phyloP scores from a whole-genome alignment of 257 asterid species.

The Osmanthus fragrans region DNA sequence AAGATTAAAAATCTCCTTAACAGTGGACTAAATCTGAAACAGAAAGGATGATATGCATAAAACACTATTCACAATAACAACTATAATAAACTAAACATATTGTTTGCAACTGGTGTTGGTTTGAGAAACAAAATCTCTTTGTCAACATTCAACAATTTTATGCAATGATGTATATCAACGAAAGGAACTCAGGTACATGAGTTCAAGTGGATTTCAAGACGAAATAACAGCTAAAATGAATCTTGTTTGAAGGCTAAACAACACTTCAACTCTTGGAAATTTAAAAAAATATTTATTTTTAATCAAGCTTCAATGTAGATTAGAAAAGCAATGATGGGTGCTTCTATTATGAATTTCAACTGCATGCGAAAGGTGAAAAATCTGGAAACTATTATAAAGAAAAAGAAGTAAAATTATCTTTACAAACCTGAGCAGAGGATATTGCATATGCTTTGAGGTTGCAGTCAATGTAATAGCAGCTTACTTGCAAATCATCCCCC shows the following conservation, averaged over 20 bases:
- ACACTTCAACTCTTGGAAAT: not conserved
- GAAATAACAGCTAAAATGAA: not conserved
- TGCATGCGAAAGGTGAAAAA: not conserved
- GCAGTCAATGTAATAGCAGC: slow-evolving; percentile 78
- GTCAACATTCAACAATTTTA: not conserved
- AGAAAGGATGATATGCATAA: not conserved
- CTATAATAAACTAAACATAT: not conserved
- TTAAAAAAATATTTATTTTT: not conserved
- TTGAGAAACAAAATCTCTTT: not conserved
- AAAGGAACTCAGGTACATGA: not conserved
- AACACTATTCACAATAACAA: not conserved
- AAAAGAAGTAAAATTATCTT: slow-evolving; percentile 7
- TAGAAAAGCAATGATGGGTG: not conserved
- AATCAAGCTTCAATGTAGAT: not conserved
- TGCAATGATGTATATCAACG: not conserved
- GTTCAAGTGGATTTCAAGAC: not conserved
- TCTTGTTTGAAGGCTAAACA: not conserved
- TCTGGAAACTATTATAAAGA: not conserved
- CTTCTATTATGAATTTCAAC: not conserved
- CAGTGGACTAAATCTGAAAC: not conserved
- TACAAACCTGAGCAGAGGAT: slow-evolving; percentile 76
- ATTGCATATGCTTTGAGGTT: slow-evolving; percentile 73
- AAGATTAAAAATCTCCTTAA: not conserved
- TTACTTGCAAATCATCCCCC: slow-evolving; percentile 78
- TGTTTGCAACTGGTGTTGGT: not conserved